Percentiles rank a stretch among this genome's conserved stretches.
These are phyloP conservation scores for Tricholoma matsutake DNA, from an alignment of 768 basidiomycete species.

Conservation along the genomic window DNA sequence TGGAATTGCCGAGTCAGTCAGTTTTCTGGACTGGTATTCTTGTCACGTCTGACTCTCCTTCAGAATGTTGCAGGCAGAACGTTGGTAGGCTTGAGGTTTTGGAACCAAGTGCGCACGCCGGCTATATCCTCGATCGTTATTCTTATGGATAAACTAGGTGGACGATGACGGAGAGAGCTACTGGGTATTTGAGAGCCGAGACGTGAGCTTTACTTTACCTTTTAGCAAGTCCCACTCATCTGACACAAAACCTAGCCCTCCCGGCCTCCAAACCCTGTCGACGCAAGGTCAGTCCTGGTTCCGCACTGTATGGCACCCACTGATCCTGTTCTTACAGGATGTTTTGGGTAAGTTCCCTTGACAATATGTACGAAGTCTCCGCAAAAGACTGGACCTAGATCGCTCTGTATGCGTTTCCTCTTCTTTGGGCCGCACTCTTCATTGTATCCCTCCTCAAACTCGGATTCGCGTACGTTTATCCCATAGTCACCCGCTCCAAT, in stretches of 20 bases:
- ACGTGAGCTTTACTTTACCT: constrained; percentile 51
- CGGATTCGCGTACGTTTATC: constrained; percentile 69
- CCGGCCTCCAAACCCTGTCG: constrained; percentile 82
- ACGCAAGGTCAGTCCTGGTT: constrained; percentile 63
- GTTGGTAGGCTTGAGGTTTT: constrained; percentile 92
- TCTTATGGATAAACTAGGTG: constrained; percentile 46
- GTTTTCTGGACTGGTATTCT: constrained; percentile 15
- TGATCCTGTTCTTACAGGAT: constrained; percentile 49
- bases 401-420: constrained; percentile 86
- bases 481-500: background rate
- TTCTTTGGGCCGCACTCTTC: constrained; percentile 83
- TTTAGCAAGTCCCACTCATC: background rate
- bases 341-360: constrained; percentile 72
- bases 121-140: background rate
- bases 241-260: constrained; percentile 57
- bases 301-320: background rate
- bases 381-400: constrained; percentile 44
- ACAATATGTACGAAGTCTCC: constrained; percentile 3
- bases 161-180: constrained; percentile 95
- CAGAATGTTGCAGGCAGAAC: constrained; percentile 94
- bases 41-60: background rate
- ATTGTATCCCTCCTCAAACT: constrained; percentile 89
- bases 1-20: constrained; percentile 93
- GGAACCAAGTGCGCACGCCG: constrained; percentile 74
- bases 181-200: constrained; percentile 98